Evolutionary conservation across 495 filamentous ascomycete genomes (phyloP).

Genomic region (Talaromyces thailandensis): DNA sequence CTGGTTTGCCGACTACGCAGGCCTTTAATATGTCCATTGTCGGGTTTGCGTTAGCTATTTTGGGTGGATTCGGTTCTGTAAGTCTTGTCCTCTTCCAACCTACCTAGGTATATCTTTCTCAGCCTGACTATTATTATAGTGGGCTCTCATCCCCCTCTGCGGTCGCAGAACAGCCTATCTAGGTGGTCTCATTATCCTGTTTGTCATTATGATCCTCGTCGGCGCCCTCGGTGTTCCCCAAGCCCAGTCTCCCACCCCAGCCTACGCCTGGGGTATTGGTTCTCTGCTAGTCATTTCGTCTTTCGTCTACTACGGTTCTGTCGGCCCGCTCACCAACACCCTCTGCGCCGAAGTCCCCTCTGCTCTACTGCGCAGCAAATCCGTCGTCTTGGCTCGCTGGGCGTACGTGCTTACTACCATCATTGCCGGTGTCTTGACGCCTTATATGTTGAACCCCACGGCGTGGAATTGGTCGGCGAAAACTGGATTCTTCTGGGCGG

Average conservation of each 20-base stretch:
- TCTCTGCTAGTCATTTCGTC: slow-evolving; percentile 46
- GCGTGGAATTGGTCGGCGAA: slow-evolving; percentile 55
- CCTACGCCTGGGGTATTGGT: slow-evolving; percentile 25
- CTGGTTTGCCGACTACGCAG: slow-evolving; percentile 39
- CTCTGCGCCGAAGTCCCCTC: slow-evolving; percentile 52
- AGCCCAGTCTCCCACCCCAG: slow-evolving; percentile 39
- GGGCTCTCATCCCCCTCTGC: slow-evolving; percentile 19
- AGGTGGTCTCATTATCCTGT: slow-evolving; percentile 33
- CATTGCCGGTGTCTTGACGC: slow-evolving; percentile 51
- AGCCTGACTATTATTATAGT: too few relatives aligned
- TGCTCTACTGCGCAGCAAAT: slow-evolving; percentile 49
- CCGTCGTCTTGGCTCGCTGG: slow-evolving; percentile 52
- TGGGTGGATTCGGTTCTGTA: slow-evolving; percentile 9
- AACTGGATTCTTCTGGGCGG: slow-evolving; percentile 61
- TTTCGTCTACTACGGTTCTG: slow-evolving; percentile 43
- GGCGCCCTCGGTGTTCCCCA: slow-evolving; percentile 51
- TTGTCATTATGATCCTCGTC: slow-evolving; percentile 44
- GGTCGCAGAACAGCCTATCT: slow-evolving; percentile 48
- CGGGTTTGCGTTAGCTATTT: background rate
- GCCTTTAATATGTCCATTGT: slow-evolving; percentile 20
- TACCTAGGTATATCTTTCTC: slow-evolving; percentile 11
- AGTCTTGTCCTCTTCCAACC: slow-evolving; percentile 18
- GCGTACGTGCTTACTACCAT: slow-evolving; percentile 49
- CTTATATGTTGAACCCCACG: slow-evolving; percentile 59
- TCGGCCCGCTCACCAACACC: slow-evolving; percentile 54